Percentiles rank a stretch among this genome's conserved stretches.
phyloP scores from a whole-genome alignment of 208 protist species.

The Leishmania turanica region DNA sequence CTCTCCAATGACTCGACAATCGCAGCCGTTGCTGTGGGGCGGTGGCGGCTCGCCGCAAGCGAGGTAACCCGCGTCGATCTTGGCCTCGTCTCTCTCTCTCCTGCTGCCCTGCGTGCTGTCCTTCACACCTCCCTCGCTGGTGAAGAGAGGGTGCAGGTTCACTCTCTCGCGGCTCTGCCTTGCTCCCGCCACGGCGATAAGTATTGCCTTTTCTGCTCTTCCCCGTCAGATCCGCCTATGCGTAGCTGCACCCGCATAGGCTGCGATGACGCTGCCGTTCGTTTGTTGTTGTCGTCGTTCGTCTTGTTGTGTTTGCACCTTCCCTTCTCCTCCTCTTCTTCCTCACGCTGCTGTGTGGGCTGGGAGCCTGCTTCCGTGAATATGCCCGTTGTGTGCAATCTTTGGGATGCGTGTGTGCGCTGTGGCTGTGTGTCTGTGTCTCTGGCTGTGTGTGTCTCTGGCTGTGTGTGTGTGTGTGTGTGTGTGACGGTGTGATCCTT shows the following conservation, averaged over 20 bases:
- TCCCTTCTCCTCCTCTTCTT: neutral
- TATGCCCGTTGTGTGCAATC: neutral
- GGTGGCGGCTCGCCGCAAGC: neutral
- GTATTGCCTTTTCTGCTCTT: neutral
- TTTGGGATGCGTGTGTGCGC: neutral
- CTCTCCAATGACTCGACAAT: neutral
- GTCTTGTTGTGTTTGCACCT: neutral
- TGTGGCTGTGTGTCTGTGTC: too few species aligned
- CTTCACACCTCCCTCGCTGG: neutral
- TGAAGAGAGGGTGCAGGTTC: neutral
- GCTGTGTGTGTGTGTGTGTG: neutral
- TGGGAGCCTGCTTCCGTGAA: neutral
- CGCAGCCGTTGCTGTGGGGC: neutral
- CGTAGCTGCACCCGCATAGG: neutral
- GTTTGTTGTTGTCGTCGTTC: too few species aligned
- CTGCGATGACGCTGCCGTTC: neutral
- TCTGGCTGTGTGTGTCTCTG: neutral
- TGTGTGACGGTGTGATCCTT: neutral
- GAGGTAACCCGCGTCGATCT: neutral
- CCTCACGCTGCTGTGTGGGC: neutral
- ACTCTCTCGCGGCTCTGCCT: neutral
- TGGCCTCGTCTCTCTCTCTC: neutral
- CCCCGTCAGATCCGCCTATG: neutral
- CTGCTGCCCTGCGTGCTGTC: neutral
- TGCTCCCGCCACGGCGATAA: neutral